Base-by-base conservation (phyloP, 306 rosid species). In the Mimosa bimucronata region DNA sequence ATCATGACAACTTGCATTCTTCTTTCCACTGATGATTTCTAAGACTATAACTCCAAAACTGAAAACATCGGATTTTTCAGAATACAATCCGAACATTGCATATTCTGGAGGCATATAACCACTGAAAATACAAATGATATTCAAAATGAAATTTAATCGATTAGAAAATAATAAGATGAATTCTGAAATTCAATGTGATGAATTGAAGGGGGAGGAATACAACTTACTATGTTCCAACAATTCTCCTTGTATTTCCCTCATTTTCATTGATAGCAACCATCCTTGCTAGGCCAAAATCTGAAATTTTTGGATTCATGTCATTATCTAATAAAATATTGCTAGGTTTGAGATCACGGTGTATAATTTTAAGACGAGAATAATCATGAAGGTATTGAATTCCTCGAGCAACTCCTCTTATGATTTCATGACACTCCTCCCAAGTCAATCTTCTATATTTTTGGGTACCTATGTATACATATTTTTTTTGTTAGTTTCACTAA, bases 71-170 rank as follows among this genome's bases (percentile, higher is more conserved):
- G 80, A 65, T 6, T 84, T 84, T 1, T 53, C 12, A 8, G 77
- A 84, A 1, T 40, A 84, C 23, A 70, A 1, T 2, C 82, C 84
- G 7, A 30, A 52, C 79, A 76, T 80, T 12, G 72, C 77, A 34
- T 84, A 84, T 50, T 84, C 77, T 10, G 82, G 77, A 66, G 84
- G 30, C 84, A 84, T 84, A 23, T 84, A 80, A 57, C 87, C 79
- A 28, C 87, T 80, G 3, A 1, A 70, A 42, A 37, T 7, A 0
- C 2, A 66, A 66, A 21, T 7, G 3, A 57, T 57, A 21, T 57
- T 28, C 23, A 57, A 21, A 9, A 23, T 23, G 64, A 21, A 55
- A 55, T 21, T 55, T 8, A 5, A n/a, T n/a, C 1, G 1, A 55
- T 8, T 52, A 19, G 23, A 52, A 52, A 1, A 52, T 52, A 52